Percentiles rank a stretch among this genome's conserved stretches.
These are phyloP conservation scores for Hericium erinaceus DNA, from an alignment of 768 basidiomycete species.

Conservation along the genomic window DNA sequence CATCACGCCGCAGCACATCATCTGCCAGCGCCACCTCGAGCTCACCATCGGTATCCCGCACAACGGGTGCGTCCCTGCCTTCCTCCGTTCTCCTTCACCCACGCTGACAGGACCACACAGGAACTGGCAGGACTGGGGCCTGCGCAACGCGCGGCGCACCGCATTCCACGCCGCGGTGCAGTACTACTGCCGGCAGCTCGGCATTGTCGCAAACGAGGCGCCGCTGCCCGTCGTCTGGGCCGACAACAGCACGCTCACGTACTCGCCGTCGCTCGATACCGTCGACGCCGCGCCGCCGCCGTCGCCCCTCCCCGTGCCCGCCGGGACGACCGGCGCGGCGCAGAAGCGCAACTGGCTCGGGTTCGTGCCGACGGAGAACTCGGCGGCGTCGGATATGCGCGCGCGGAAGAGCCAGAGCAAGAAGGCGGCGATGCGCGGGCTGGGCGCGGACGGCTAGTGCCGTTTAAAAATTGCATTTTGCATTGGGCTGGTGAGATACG, in stretches of 20 bases:
- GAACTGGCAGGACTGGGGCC: slow-evolving; percentile 53
- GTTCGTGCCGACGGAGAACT: slow-evolving; percentile 19
- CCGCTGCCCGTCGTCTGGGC: slow-evolving; percentile 49
- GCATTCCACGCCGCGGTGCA: slow-evolving; percentile 76
- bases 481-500: background rate
- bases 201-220: slow-evolving; percentile 51
- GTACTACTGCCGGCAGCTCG: slow-evolving; percentile 61
- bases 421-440: slow-evolving; percentile 9
- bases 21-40: slow-evolving; percentile 57
- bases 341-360: slow-evolving; percentile 16
- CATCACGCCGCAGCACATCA: slow-evolving; percentile 53
- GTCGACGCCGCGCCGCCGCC: background rate
- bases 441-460: background rate
- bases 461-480: background rate
- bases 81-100: background rate
- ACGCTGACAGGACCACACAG: slow-evolving; percentile 18
- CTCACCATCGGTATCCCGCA: slow-evolving; percentile 57
- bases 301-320: background rate
- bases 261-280: background rate
- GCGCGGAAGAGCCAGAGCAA: slow-evolving; percentile 20
- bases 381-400: slow-evolving; percentile 17
- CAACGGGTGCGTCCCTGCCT: slow-evolving; percentile 30
- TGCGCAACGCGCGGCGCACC: slow-evolving; percentile 52
- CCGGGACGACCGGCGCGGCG: background rate
- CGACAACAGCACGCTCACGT: slow-evolving; percentile 15